Conservation (phyloP, 768 basidiomycete genomes). For the Mycena vulgaris region DNA sequence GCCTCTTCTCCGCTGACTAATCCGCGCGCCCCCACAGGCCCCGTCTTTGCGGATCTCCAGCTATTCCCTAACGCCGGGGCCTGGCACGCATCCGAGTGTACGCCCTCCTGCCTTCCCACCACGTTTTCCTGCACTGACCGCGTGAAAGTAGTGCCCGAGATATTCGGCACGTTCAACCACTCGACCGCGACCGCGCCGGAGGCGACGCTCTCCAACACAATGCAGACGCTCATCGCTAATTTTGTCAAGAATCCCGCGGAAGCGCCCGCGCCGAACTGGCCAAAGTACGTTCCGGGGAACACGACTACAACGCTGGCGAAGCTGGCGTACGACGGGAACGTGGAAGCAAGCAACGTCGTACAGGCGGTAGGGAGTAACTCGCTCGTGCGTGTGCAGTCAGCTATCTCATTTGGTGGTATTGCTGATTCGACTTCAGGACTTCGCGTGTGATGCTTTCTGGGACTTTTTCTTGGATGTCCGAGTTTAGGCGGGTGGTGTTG, state of each 20-base stretch:
- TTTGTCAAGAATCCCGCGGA: constrained; percentile 38
- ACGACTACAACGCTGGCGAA: constrained; percentile 37
- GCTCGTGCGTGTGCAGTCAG: background rate
- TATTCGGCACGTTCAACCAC: constrained; percentile 48
- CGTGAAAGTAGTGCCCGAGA: constrained; percentile 30
- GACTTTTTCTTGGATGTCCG: constrained; percentile 18
- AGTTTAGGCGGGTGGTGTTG: no score
- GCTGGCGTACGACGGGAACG: constrained; percentile 41
- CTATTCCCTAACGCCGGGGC: constrained; percentile 41
- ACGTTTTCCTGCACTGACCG: background rate
- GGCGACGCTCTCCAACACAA: constrained; percentile 40
- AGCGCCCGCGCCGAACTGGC: constrained; percentile 40
- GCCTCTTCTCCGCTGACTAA: background rate
- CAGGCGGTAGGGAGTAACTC: constrained; percentile 30
- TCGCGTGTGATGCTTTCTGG: constrained; percentile 18
- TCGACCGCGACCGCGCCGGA: constrained; percentile 42
- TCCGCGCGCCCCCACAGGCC: background rate
- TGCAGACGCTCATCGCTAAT: constrained; percentile 39
- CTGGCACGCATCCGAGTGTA: constrained; percentile 40
- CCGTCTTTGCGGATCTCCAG: constrained; percentile 41
- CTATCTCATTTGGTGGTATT: background rate
- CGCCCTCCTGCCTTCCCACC: background rate
- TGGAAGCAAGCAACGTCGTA: constrained; percentile 36
- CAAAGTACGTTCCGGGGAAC: constrained; percentile 32
- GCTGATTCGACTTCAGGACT: background rate